Base-by-base conservation (phyloP, 106 monocot species). In the Acorus calamus region DNA sequence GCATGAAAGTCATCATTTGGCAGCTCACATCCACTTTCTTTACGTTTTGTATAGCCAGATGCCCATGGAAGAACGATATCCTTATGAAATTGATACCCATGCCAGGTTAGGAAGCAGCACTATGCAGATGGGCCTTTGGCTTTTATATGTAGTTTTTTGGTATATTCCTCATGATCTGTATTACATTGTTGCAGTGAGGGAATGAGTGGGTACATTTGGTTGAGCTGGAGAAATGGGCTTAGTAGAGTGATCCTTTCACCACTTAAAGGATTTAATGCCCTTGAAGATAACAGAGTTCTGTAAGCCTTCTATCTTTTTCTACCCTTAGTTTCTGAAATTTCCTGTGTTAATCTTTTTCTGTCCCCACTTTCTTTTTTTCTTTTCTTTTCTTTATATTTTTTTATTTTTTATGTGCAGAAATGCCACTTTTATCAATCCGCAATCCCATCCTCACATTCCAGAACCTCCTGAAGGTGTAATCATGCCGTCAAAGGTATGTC, bases 151-250 rank as follows among this genome's bases (percentile, higher is more conserved):
- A 9, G 46, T 55, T 63, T 48, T 47, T 69, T 66, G 41, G 56
- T n/a, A 60, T 12, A 11, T 51, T 53, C 8, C 3, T 59, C 41
- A 44, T 69, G 10, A 52, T 51, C 4, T 45, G 11, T 44, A 46
- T 64, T 69, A 0, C 0, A 4, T 64, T 51, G 1, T 69, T 76
- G 51, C 63, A 96, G 94, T 68, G 82, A 65, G 65, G 94, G 94
- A 76, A 96, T 90, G 90, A 96, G 90, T 76, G 94, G 94, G 7
- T 87, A 80, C 64, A 76, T 96, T 56, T 80, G 75, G 73, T 74
- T 84, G 57, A 71, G 52, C 62, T 80, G 76, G 52, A 84, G 90
- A 69, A 96, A 96, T 57, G 13, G 45, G 10, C 82, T 65, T 71
- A 74, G 44, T 49, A 6, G 47, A 48, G 28, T 9, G 48, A 61